A percentile compares a stretch with the other conserved stretches of the same genome.
Conservation (phyloP, 345 rosid species). For the Pugionium dolabratum region DNA sequence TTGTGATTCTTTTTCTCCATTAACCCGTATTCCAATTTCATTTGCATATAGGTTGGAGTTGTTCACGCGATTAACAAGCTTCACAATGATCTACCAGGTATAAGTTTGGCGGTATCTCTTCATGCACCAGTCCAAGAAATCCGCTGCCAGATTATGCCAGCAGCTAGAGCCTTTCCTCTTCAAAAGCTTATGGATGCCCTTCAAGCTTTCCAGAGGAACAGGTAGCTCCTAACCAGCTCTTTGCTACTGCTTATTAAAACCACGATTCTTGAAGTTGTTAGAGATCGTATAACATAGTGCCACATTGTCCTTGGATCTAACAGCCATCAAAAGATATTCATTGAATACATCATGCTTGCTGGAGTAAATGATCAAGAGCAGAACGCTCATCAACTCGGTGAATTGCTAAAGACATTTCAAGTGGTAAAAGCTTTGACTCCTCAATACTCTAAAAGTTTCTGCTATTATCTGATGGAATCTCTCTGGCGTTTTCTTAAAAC, state of each 20-base stretch:
- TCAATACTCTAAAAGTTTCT: not conserved
- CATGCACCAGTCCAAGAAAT: constrained; percentile 97
- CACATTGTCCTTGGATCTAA: constrained; percentile 20
- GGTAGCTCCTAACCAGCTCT: constrained; percentile 42
- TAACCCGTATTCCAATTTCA: constrained; percentile 2
- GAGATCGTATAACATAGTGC: constrained; percentile 6
- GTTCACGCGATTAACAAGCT: constrained; percentile 90
- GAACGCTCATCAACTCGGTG: constrained; percentile 80
- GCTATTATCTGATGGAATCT: constrained; percentile 18
- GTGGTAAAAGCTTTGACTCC: constrained; percentile 60
- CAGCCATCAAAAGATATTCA: constrained; percentile 81
- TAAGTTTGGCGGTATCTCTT: constrained; percentile 94
- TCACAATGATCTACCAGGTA: constrained; percentile 82
- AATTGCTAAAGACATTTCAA: constrained; percentile 75
- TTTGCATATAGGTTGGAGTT: constrained; percentile 78
- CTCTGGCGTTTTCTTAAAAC: constrained; percentile 27
- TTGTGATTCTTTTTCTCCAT: constrained; percentile 7
- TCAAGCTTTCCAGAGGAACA: constrained; percentile 67
- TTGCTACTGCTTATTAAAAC: constrained; percentile 6
- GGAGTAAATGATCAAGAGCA: constrained; percentile 86
- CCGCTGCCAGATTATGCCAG: constrained; percentile 96
- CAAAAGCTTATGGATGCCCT: constrained; percentile 84
- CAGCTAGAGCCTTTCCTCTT: constrained; percentile 96
- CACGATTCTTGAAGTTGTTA: not conserved
- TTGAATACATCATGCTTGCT: constrained; percentile 96